Conservation (phyloP, 208 protist genomes). For the Acanthamoeba healyi region DNA sequence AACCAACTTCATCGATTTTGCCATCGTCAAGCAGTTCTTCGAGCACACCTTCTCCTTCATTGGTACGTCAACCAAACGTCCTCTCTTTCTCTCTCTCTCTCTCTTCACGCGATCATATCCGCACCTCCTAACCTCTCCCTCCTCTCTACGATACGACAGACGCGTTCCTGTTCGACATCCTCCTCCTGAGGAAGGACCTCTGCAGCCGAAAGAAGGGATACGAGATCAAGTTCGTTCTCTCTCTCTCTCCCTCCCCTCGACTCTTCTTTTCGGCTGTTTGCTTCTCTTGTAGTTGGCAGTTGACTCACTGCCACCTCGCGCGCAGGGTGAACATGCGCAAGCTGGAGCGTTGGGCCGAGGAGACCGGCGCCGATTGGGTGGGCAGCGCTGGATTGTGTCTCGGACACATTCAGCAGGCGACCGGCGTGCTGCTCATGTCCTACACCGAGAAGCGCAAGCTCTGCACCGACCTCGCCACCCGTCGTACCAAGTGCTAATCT, state of each 20-base stretch:
- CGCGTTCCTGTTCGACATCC: slow-evolving; percentile 59
- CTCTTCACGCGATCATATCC: not conserved
- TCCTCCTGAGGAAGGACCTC: slow-evolving; percentile 62
- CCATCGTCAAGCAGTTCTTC: slow-evolving; percentile 73
- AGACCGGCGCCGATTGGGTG: slow-evolving; percentile 64
- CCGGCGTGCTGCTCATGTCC: slow-evolving; percentile 32
- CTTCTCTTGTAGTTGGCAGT: not conserved
- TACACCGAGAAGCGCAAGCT: slow-evolving; percentile 46
- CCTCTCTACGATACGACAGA: not conserved
- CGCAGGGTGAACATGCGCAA: slow-evolving; percentile 51
- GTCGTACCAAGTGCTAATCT: not conserved
- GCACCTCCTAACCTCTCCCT: not conserved
- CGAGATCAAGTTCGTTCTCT: slow-evolving; percentile 42
- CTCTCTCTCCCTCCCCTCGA: too few species aligned
- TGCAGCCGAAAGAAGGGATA: slow-evolving; percentile 55
- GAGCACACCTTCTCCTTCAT: slow-evolving; percentile 72
- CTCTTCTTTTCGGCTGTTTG: not conserved
- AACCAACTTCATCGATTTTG: slow-evolving; percentile 53
- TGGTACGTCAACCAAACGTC: not conserved
- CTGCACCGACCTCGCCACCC: slow-evolving; percentile 11
- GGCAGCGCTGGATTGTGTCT: slow-evolving; percentile 1
- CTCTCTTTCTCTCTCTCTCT: not conserved
- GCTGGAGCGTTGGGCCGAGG: slow-evolving; percentile 63
- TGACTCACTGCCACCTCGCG: too few species aligned
- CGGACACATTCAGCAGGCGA: slow-evolving; percentile 55